Evolutionary conservation across 164 flowering plant genomes (phyloP), one percentile per base, ranked within the genome.

Genomic region (Annona cherimola): DNA sequence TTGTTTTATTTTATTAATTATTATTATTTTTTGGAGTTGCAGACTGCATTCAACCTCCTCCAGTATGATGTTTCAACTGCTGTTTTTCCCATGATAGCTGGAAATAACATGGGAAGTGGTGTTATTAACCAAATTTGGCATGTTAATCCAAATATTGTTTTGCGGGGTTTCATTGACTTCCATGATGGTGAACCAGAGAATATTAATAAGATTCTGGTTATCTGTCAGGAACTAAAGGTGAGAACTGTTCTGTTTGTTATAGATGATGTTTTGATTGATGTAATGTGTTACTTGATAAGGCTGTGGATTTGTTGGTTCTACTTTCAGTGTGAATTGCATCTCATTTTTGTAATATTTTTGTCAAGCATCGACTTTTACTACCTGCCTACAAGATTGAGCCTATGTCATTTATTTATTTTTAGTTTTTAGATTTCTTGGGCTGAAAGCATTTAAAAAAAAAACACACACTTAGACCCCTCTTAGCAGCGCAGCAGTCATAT

Each of bases 141-240:
- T 74, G 75, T 76, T 42, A 96, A 93, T 73, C 86, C 86, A 46
- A 76, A 75, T 74, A 71, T 96, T 64, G 83, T 93, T 12, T 57
- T 93, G 79, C 84, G 85, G 68, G 98, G 94, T 55, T 83, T 92
- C 74, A 69, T 80, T 9, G 88, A 90, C 72, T 64, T 81, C 19
- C 76, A 79, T 57, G 75, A 63, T 50, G n/a, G 45, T n/a, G 89
- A 93, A 75, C 79, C 81, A 7, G 88, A 84, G 43, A 76, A 73
- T 76, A 79, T 87, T 70, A 44, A 8, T 55, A 86, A 81, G 75
- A 79, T 89, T 75, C 72, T 88, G 82, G 90, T 88, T 66, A 79
- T 84, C 67, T 96, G 95, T 74, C 83, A 84, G 65, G 97, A 90
- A 76, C 63, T 87, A 41, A 90, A 93, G 99, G 99, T 93, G 81